Evolutionary conservation across 2,329 filamentous ascomycete genomes (phyloP).

Genomic region (Zalaria sp.): DNA sequence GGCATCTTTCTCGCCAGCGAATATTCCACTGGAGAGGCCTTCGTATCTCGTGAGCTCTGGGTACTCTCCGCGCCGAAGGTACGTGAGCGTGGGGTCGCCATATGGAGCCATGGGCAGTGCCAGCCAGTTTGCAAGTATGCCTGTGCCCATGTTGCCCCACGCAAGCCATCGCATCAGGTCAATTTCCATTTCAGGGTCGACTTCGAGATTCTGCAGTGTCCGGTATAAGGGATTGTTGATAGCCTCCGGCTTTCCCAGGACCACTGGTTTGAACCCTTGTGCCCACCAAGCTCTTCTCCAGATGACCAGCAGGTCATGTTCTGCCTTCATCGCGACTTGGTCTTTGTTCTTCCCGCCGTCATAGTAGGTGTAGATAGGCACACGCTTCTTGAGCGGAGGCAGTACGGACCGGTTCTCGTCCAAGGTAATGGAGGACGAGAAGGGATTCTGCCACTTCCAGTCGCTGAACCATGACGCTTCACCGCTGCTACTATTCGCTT

Average conservation of each 20-base stretch:
- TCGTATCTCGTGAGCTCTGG: conserved; percentile 62
- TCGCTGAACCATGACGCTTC: conserved; percentile 76
- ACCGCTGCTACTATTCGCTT: conserved; percentile 65
- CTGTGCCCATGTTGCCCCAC: conserved; percentile 82
- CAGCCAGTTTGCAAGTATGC: conserved; percentile 65
- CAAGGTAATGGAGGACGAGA: conserved; percentile 64
- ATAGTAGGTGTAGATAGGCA: conserved; percentile 83
- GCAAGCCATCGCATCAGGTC: conserved; percentile 80
- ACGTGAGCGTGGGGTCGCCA: conserved; percentile 57
- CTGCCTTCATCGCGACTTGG: conserved; percentile 51
- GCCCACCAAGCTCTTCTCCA: conserved; percentile 96
- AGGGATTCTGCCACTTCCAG: conserved; percentile 83
- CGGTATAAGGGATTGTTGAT: conserved; percentile 69
- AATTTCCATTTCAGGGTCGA: conserved; percentile 47
- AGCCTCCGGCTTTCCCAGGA: conserved; percentile 67
- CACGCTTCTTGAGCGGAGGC: conserved; percentile 56
- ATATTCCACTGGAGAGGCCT: conserved; percentile 54
- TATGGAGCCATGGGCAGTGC: conserved; percentile 70
- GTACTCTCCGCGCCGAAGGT: conserved; percentile 63
- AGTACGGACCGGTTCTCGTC: conserved; percentile 76
- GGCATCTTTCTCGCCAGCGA: conserved; percentile 50
- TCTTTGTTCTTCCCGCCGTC: conserved; percentile 53
- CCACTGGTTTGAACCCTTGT: conserved; percentile 74
- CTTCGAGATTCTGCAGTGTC: conserved; percentile 47
- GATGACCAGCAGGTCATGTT: conserved; percentile 64